phyloP scores from a whole-genome alignment of 441 rosid genomes.

The Syzygium malaccense region DNA sequence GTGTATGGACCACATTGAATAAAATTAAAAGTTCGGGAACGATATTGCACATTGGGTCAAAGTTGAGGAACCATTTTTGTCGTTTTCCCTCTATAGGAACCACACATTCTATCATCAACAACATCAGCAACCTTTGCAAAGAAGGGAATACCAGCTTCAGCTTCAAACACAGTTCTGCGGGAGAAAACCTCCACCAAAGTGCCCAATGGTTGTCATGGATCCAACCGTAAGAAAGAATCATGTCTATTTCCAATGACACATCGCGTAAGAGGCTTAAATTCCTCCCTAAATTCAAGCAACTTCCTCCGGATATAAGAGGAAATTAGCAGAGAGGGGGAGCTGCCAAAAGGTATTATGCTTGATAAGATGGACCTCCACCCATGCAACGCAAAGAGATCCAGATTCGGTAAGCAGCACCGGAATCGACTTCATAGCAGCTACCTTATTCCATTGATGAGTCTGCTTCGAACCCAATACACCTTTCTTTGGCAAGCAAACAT shows the following conservation, averaged over 20 bases:
- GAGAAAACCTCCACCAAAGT: neutral
- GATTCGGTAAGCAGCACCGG: neutral
- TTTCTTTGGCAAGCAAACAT: neutral
- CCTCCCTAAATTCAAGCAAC: neutral
- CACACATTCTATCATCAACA: neutral
- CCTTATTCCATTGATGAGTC: neutral
- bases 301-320: neutral
- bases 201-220: neutral
- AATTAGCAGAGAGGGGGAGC: neutral
- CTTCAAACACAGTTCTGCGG: neutral
- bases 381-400: neutral
- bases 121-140: neutral
- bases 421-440: neutral
- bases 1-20: accelerated
- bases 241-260: neutral
- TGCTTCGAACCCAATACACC: neutral
- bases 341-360: neutral
- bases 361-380: neutral
- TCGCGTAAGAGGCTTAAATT: neutral
- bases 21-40: neutral
- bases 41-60: accelerated
- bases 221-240: neutral
- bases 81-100: neutral
- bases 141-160: neutral
- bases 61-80: accelerated